Evolutionary conservation across 306 rosid genomes (phyloP), one percentile per base, ranked within the genome.

Genomic region (Pueraria montana): DNA sequence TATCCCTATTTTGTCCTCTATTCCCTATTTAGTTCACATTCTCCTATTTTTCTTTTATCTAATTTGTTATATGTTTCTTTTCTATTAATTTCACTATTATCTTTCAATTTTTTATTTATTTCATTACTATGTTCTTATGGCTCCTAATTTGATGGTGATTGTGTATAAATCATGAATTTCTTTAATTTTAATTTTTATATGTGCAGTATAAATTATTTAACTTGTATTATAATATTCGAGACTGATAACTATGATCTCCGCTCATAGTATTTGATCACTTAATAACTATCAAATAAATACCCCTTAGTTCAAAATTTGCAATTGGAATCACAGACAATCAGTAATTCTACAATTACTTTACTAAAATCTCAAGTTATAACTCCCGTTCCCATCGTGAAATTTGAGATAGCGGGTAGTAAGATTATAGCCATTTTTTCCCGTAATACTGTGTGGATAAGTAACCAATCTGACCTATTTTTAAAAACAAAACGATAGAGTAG

Each of bases 311-410:
- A 32, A 61, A 27, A 63, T 3, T 65, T 6, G 69, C 67, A 24
- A 78, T 30, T 64, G 64, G 65, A 64, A 65, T 78, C 50, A 38
- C 2, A 49, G 46, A 23, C 50, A 63, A 26, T 3, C 46, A 14
- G 43, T 63, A 52, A 52, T 63, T 64, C 20, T 11, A 30, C 23
- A 24, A 58, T 26, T 4, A 9, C 17, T 43, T 20, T 2, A 38
- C 62, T 74, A 61, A 50, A 63, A 18, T 74, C 50, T 52, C 34
- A 49, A 49, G 55, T 21, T 73, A 46, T 52, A 78, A 34, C 40
- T 13, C 73, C 16, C 6, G 17, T 50, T 30, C 36, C 42, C 21
- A 17, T 18, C 12, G 13, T 21, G 40, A 36, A 27, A 43, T 74
- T 13, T 26, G 72, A 81, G 73, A 52, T 16, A 52, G 61, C 58